These are phyloP conservation scores for Bipolaris victoriae DNA, from an alignment of 2,329 filamentous ascomycete species.

Conservation along the genomic window DNA sequence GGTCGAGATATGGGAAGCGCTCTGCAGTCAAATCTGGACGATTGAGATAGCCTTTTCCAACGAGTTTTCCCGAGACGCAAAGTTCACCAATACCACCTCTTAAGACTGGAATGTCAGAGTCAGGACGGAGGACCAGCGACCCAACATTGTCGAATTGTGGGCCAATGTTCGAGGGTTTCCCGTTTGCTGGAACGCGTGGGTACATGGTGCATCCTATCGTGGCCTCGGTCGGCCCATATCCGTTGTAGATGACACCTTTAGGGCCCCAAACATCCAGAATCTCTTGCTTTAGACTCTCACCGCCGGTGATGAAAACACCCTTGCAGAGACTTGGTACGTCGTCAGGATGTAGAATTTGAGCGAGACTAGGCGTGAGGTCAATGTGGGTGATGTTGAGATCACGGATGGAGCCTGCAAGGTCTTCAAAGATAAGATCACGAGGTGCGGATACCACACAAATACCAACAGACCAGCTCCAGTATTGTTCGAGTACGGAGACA, in stretches of 20 bases:
- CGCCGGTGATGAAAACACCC: conserved; percentile 92
- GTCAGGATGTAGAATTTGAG: conserved; percentile 75
- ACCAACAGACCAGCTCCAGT: conserved; percentile 93
- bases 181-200: conserved; percentile 76
- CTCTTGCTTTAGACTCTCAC: conserved; percentile 85
- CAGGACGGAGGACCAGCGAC: conserved; percentile 75
- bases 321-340: conserved; percentile 79
- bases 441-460: conserved; percentile 83
- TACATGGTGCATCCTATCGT: conserved; percentile 94
- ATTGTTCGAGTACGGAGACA: conserved; percentile 90
- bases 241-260: conserved; percentile 83
- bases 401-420: conserved; percentile 75
- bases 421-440: conserved; percentile 83
- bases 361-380: conserved; percentile 87
- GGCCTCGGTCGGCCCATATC: conserved; percentile 87
- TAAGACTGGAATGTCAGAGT: conserved; percentile 73
- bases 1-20: conserved; percentile 71
- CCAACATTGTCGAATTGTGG: conserved; percentile 87
- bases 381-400: conserved; percentile 83
- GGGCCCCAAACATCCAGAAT: conserved; percentile 87
- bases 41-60: conserved; percentile 89
- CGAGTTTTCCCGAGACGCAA: conserved; percentile 83
- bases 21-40: conserved; percentile 77
- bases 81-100: conserved; percentile 84
- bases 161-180: conserved; percentile 87